Evolutionary conservation across 2,329 filamentous ascomycete species (phyloP).

Genomic region (Monilinia fructicola): DNA sequence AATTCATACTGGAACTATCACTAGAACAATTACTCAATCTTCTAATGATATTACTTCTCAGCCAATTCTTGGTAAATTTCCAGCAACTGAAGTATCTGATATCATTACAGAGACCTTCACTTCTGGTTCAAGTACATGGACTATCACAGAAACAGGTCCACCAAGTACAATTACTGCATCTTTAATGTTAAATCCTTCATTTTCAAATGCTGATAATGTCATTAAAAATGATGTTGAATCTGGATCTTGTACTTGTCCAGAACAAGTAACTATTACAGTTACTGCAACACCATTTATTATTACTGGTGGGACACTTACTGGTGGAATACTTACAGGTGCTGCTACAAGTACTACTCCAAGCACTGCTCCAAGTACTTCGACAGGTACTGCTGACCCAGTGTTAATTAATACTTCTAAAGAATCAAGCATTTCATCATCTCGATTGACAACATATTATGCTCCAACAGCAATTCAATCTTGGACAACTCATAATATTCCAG

Average conservation of each 20-base stretch:
- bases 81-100: not conserved
- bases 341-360: not conserved
- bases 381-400: not conserved
- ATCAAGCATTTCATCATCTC: not conserved
- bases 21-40: not conserved
- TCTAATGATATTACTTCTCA: conserved; percentile 10
- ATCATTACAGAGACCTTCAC: conserved; percentile 10
- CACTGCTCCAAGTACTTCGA: not conserved
- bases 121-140: conserved; percentile 16
- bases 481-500: not conserved
- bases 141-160: conserved; percentile 18
- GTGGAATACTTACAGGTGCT: not conserved
- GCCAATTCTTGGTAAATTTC: conserved; percentile 15
- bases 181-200: conserved; percentile 13
- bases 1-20: conserved; percentile 12
- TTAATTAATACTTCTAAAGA: not conserved
- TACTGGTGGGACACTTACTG: not conserved
- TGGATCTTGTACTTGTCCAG: conserved; percentile 8
- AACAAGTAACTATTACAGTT: conserved; percentile 7
- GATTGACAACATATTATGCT: not conserved
- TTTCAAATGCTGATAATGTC: not conserved
- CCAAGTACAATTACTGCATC: conserved; percentile 15
- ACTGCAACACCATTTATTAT: conserved; percentile 10
- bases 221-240: not conserved
- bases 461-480: not conserved